These are phyloP conservation scores for Teunomyces stri DNA, from an alignment of 805 yeast genomes.

Conservation along the genomic window DNA sequence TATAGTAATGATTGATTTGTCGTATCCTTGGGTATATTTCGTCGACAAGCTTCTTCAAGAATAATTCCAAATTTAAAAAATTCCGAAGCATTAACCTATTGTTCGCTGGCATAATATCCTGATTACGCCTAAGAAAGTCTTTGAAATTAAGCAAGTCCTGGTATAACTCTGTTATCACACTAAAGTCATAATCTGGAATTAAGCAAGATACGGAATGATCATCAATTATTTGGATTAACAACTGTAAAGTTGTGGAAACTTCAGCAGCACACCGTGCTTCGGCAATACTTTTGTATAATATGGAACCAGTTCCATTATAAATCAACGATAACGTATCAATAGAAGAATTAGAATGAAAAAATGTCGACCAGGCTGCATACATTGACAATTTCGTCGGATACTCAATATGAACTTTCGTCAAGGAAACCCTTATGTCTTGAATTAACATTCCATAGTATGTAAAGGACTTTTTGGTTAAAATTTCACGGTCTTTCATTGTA, in stretches of 20 bases:
- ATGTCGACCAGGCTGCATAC: conserved; percentile 35
- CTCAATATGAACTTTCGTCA: conserved; percentile 30
- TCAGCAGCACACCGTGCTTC: conserved; percentile 17
- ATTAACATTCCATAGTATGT: conserved; percentile 35
- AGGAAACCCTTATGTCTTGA: conserved; percentile 29
- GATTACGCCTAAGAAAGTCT: conserved; percentile 15
- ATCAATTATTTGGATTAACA: conserved; percentile 20
- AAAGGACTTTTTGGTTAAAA: conserved; percentile 31
- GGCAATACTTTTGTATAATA: conserved; percentile 23
- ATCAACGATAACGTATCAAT: conserved; percentile 32
- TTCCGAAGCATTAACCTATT: conserved; percentile 9
- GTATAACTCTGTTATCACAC: conserved; percentile 25
- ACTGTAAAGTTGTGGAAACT: conserved; percentile 19
- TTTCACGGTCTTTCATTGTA: conserved; percentile 26
- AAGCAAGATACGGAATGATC: conserved; percentile 18
- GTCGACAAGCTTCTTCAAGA: conserved; percentile 25
- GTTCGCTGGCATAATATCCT: conserved; percentile 6
- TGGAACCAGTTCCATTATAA: conserved; percentile 33
- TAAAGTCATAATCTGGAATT: conserved; percentile 36
- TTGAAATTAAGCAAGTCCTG: conserved; percentile 26
- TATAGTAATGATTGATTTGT: conserved; percentile 26
- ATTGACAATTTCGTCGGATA: conserved; percentile 37
- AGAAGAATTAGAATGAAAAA: conserved; percentile 30
- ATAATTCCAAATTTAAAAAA: conserved; percentile 27
- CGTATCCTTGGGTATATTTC: conserved; percentile 25